Conservation (phyloP, 345 rosid genomes). For the Erucastrum elatum region DNA sequence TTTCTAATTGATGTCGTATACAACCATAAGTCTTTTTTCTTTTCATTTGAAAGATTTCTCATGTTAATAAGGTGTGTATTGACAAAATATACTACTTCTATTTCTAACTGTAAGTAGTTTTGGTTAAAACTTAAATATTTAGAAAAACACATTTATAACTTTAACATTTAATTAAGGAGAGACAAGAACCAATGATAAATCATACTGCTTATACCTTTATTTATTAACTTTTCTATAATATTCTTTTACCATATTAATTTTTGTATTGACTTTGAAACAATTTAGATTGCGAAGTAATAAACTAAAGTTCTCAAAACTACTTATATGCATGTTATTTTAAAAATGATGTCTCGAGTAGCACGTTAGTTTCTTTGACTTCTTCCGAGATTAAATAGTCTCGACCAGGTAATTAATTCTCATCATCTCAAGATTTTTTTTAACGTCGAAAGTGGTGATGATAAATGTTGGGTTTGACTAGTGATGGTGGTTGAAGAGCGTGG, state of each 20-base stretch:
- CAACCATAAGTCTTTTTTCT: background rate
- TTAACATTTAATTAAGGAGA: too few relatives aligned
- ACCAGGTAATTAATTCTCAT: constrained; percentile 24
- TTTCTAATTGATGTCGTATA: background rate
- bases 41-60: background rate
- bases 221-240: too few relatives aligned
- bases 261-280: too few relatives aligned
- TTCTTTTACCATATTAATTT: too few relatives aligned
- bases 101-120: too few relatives aligned
- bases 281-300: too few relatives aligned
- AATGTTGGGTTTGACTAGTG: constrained; percentile 43
- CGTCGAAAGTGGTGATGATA: constrained; percentile 29
- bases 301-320: too few relatives aligned
- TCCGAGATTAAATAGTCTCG: background rate
- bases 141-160: too few relatives aligned
- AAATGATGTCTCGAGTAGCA: background rate
- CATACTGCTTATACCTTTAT: too few relatives aligned
- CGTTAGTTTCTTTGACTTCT: constrained; percentile 9
- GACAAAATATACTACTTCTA: background rate
- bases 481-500: constrained; percentile 37
- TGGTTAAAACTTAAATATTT: too few relatives aligned
- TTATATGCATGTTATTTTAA: too few relatives aligned
- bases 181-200: too few relatives aligned
- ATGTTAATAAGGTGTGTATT: background rate
- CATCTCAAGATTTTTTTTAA: constrained; percentile 6